Percentiles rank a stretch among this genome's conserved stretches.
Evolutionary conservation across 1,284 basidiomycete species (phyloP).

Genomic region (Ustilago hordei): DNA sequence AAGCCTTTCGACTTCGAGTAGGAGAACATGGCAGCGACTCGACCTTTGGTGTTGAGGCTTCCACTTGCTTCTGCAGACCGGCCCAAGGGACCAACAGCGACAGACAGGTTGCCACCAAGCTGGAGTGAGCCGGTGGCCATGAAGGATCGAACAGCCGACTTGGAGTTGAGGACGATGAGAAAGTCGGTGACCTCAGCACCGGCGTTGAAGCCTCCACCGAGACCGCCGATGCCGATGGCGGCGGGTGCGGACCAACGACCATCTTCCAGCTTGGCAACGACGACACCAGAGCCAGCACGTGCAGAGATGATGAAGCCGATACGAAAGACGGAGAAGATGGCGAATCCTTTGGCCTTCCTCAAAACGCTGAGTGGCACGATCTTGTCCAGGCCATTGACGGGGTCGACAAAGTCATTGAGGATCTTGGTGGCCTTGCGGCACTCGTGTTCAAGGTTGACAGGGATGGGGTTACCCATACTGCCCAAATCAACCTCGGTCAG

Average conservation of each 20-base stretch:
- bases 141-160: slow-evolving; percentile 80
- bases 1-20: slow-evolving; percentile 95
- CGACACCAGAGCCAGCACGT: slow-evolving; percentile 86
- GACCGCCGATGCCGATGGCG: slow-evolving; percentile 87
- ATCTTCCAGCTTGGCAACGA: slow-evolving; percentile 85
- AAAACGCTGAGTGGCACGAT: slow-evolving; percentile 71
- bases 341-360: slow-evolving; percentile 82
- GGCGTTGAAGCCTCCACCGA: slow-evolving; percentile 82
- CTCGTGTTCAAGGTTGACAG: slow-evolving; percentile 72
- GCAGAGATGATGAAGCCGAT: slow-evolving; percentile 75
- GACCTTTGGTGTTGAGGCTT: slow-evolving; percentile 85
- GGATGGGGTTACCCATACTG: slow-evolving; percentile 67
- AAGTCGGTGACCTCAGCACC: slow-evolving; percentile 95
- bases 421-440: slow-evolving; percentile 73
- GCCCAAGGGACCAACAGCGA: slow-evolving; percentile 92
- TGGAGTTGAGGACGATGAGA: slow-evolving; percentile 89
- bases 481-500: not conserved
- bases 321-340: slow-evolving; percentile 73
- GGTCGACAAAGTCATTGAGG: slow-evolving; percentile 64
- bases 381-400: slow-evolving; percentile 63
- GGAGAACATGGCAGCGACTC: slow-evolving; percentile 87
- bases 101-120: slow-evolving; percentile 74
- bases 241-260: slow-evolving; percentile 94
- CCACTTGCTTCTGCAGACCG: slow-evolving; percentile 94
- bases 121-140: slow-evolving; percentile 94